Conservation (phyloP, 2,329 filamentous ascomycete genomes). For the Graphilbum sp. region DNA sequence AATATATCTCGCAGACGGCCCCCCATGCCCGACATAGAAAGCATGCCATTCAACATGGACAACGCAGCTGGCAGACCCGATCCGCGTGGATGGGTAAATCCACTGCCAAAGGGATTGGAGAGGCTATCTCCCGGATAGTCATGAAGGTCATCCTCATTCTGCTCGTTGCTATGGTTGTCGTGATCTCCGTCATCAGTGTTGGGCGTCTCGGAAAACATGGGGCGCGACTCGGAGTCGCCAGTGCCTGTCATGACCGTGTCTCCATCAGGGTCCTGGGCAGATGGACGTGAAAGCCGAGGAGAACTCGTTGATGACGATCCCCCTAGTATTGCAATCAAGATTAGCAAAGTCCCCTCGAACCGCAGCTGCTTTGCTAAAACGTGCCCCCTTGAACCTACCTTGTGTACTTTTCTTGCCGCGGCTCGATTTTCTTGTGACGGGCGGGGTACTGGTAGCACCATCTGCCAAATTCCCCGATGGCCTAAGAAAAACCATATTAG, state of each 20-base stretch:
- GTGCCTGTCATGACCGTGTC: slow-evolving; percentile 58
- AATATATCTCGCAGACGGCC: slow-evolving; percentile 65
- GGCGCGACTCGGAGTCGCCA: slow-evolving; percentile 32
- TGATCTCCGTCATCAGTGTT: slow-evolving; percentile 8
- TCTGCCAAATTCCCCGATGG: slow-evolving; percentile 40
- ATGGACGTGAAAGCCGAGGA: background rate
- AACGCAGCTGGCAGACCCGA: slow-evolving; percentile 64
- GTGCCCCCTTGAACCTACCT: slow-evolving; percentile 8
- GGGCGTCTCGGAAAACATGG: background rate
- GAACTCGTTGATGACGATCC: background rate
- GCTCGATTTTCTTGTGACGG: slow-evolving; percentile 54
- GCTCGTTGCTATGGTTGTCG: slow-evolving; percentile 44
- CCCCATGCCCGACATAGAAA: slow-evolving; percentile 79
- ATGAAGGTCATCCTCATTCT: slow-evolving; percentile 18
- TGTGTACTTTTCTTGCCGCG: slow-evolving; percentile 50
- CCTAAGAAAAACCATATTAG: slow-evolving; percentile 5
- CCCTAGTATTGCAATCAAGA: background rate
- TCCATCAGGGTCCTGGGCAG: background rate
- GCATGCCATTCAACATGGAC: slow-evolving; percentile 77
- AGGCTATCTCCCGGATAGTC: slow-evolving; percentile 17
- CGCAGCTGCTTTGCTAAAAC: too few relatives aligned
- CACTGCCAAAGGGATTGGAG: slow-evolving; percentile 35
- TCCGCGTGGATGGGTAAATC: slow-evolving; percentile 49
- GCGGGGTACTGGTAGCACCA: slow-evolving; percentile 40
- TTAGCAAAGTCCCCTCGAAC: too few relatives aligned